phyloP scores from a whole-genome alignment of 306 rosid species.

The Canavalia ensiformis region DNA sequence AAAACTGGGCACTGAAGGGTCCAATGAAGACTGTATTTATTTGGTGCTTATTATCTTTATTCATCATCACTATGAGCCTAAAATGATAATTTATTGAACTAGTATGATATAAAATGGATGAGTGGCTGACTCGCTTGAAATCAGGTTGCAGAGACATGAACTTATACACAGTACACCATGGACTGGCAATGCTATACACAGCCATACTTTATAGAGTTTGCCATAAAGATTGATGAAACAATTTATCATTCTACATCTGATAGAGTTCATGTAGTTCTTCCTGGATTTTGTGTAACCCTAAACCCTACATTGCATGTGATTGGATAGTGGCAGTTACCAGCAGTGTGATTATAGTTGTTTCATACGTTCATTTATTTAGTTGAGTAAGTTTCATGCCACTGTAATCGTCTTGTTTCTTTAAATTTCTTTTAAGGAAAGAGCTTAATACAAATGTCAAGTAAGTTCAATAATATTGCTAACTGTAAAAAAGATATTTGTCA shows the following conservation, averaged over 20 bases:
- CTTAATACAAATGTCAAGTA: not conserved
- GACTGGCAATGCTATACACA: not conserved
- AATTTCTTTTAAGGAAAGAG: not conserved
- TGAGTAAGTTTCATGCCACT: not conserved
- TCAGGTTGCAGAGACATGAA: not conserved
- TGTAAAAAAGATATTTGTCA: not conserved
- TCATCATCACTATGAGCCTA: not conserved
- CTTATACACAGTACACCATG: not conserved
- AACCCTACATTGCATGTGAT: not conserved
- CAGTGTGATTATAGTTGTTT: not conserved
- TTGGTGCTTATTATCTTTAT: not conserved
- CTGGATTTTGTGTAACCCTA: not conserved
- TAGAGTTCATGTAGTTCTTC: not conserved
- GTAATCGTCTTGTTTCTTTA: not conserved
- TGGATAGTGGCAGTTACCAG: not conserved
- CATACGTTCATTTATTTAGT: not conserved
- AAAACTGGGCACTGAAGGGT: not conserved
- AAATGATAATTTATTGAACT: not conserved
- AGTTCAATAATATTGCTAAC: not conserved
- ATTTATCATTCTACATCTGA: constrained; percentile 6
- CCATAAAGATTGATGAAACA: not conserved
- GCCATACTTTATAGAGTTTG: not conserved
- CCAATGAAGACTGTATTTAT: not conserved
- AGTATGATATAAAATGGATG: not conserved
- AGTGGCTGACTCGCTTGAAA: constrained; percentile 3